Percentiles rank a stretch among this genome's conserved stretches.
Conservation (phyloP, 768 basidiomycete genomes). For the Sporobolomyces phaffii region DNA sequence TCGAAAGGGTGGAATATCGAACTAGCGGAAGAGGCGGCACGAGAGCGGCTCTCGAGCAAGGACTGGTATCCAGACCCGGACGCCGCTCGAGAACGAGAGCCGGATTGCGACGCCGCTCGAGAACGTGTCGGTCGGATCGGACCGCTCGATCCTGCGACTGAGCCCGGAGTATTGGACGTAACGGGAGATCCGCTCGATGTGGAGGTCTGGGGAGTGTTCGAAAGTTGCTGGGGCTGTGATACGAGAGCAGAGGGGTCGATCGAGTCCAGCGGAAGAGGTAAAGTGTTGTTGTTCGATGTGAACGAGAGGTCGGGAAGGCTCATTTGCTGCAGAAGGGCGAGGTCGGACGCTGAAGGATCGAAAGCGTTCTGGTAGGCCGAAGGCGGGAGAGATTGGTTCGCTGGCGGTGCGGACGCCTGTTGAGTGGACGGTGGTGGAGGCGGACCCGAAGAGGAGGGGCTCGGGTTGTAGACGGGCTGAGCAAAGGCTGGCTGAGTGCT, state of each 20-base stretch:
- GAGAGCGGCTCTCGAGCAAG: conserved; percentile 31
- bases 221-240: background rate
- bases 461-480: background rate
- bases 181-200: background rate
- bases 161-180: conserved; percentile 2
- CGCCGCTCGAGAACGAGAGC: conserved; percentile 34
- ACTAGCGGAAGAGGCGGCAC: conserved; percentile 32
- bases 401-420: background rate
- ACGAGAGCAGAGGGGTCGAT: conserved; percentile 14
- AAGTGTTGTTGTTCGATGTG: background rate
- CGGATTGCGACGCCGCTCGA: conserved; percentile 32
- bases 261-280: background rate
- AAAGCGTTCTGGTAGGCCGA: background rate
- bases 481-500: conserved; percentile 10
- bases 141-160: background rate
- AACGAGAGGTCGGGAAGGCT: background rate
- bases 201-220: conserved; percentile 3
- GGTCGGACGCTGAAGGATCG: conserved; percentile 1
- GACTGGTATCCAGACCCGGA: conserved; percentile 36
- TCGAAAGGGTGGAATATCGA: conserved; percentile 31
- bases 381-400: background rate
- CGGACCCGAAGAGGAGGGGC: background rate
- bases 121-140: conserved; percentile 29
- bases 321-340: conserved; percentile 12
- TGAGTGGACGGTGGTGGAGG: background rate